A percentile compares a stretch with the other conserved stretches of the same genome.
Conservation (phyloP, 306 rosid species). For the barrel medic (Medicago truncatula) region MtrunA17r5.0-ANR NC_053042.1:13362501-13363000, state of each 20-base stretch:
- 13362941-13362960: too few relatives aligned
- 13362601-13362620: too few relatives aligned
- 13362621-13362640: too few relatives aligned
- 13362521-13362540: background rate
- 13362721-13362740: constrained; percentile 60
- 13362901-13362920: constrained; percentile 76
- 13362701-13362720: constrained; percentile 40
- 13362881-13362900: constrained; percentile 62
- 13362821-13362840: constrained; percentile 67
- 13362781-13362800: constrained; percentile 80
- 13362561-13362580: too few relatives aligned
- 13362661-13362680: too few relatives aligned
- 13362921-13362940: constrained; percentile 41
- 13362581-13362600: too few relatives aligned
- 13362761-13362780: constrained; percentile 68
- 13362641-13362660: too few relatives aligned
- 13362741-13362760: constrained; percentile 67
- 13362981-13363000: too few relatives aligned
- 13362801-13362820: constrained; percentile 37
- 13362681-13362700: constrained; percentile 30
- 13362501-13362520: background rate
- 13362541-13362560: too few relatives aligned
- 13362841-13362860: constrained; percentile 61
- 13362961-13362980: too few relatives aligned
- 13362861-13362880: constrained; percentile 80